Evolutionary conservation across 148 eudicot genomes (phyloP).

Genomic region (Cornus florida): DNA sequence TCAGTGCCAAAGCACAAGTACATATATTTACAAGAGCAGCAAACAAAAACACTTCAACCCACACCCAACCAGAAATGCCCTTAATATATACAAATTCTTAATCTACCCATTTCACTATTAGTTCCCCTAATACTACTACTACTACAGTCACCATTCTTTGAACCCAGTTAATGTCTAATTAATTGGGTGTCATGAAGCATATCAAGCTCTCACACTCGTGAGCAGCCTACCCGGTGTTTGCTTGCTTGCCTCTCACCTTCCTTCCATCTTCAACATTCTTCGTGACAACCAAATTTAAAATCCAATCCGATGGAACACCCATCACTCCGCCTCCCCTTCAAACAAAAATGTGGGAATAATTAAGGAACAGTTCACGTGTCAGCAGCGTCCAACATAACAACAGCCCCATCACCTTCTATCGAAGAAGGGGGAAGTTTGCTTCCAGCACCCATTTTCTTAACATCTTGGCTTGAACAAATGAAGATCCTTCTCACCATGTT

Average conservation of each 20-base stretch:
- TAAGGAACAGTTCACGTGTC: constrained; percentile 28
- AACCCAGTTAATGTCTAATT: neutral
- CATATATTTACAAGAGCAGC: constrained; percentile 10
- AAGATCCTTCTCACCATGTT: constrained; percentile 76
- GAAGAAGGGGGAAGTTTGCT: constrained; percentile 41
- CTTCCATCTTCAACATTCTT: neutral
- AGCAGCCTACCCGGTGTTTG: too few relatives aligned
- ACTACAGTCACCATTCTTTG: neutral
- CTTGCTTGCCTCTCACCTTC: neutral
- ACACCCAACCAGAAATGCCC: neutral
- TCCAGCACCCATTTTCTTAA: constrained; percentile 74
- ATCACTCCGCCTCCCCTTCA: neutral
- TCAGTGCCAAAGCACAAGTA: constrained; percentile 3
- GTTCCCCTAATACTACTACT: neutral
- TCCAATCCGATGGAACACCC: neutral
- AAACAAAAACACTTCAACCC: neutral
- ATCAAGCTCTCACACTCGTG: too few relatives aligned
- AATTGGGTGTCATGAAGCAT: neutral
- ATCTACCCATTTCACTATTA: neutral
- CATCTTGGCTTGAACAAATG: constrained; percentile 83
- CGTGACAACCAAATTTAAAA: neutral
- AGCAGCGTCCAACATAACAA: constrained; percentile 43
- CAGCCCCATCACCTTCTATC: constrained; percentile 52
- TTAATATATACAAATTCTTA: constrained; percentile 6
- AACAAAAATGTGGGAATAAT: neutral